Evolutionary conservation across 2,329 filamentous ascomycete genomes (phyloP).

Genomic region (Intubia oerlemansii): DNA sequence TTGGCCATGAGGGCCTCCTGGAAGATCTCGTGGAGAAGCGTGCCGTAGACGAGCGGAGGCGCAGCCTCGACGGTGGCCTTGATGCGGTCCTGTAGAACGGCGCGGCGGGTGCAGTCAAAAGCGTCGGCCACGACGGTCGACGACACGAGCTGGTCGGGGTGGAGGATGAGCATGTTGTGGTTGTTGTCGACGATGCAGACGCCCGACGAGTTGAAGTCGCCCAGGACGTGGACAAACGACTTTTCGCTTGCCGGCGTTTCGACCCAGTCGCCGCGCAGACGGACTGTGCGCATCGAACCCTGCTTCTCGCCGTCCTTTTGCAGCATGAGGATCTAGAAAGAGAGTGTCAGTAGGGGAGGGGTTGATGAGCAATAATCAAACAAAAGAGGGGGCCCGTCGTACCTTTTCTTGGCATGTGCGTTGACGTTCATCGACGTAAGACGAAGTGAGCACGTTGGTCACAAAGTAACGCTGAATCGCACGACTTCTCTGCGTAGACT

Average conservation of each 20-base stretch:
- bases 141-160: slow-evolving; percentile 89
- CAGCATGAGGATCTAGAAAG: slow-evolving; percentile 52
- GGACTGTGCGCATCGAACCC: slow-evolving; percentile 37
- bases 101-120: slow-evolving; percentile 73
- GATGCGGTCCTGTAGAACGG: slow-evolving; percentile 83
- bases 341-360: no score
- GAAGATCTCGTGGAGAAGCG: slow-evolving; percentile 85
- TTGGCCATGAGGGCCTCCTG: slow-evolving; percentile 76
- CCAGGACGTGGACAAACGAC: slow-evolving; percentile 72
- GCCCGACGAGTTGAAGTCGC: slow-evolving; percentile 45
- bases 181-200: slow-evolving; percentile 68
- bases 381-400: slow-evolving; percentile 9
- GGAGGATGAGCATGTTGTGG: slow-evolving; percentile 68
- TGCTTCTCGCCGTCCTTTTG: slow-evolving; percentile 50
- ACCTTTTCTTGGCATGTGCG: slow-evolving; percentile 51
- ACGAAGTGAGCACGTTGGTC: slow-evolving; percentile 46
- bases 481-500: slow-evolving; percentile 45
- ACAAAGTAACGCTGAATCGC: slow-evolving; percentile 77
- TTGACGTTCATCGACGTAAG: slow-evolving; percentile 44
- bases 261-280: slow-evolving; percentile 69
- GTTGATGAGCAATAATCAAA: no score
- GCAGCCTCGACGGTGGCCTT: slow-evolving; percentile 72
- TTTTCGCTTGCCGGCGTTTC: slow-evolving; percentile 47
- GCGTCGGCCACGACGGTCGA: slow-evolving; percentile 94
- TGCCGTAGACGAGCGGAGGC: slow-evolving; percentile 73